Evolutionary conservation across 495 filamentous ascomycete species (phyloP).

Genomic region (Cercophora sp.): DNA sequence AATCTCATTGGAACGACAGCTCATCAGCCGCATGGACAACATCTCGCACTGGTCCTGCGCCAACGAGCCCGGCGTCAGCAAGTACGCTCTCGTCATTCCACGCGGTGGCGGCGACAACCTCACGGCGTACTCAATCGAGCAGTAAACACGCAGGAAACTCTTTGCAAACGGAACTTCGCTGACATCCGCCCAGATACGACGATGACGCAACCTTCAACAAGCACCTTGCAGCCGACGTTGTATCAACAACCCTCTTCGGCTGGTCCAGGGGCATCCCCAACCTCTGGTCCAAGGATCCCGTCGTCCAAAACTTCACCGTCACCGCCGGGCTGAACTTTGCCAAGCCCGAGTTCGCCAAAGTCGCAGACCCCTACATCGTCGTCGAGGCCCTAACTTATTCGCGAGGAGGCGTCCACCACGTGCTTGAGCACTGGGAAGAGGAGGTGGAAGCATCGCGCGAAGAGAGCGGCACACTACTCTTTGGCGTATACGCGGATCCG

Average conservation of each 20-base stretch:
- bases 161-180: background rate
- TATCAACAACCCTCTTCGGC: conserved; percentile 1
- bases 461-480: conserved; percentile 7
- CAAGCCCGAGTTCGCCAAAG: conserved; percentile 15
- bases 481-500: conserved; percentile 12
- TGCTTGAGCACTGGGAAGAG: conserved; percentile 12
- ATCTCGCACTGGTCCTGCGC: conserved; percentile 12
- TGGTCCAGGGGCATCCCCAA: conserved; percentile 9
- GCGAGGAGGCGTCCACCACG: conserved; percentile 8
- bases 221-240: conserved; percentile 8
- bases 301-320: conserved; percentile 13
- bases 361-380: conserved; percentile 11
- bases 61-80: conserved; percentile 10
- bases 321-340: conserved; percentile 5
- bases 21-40: conserved; percentile 12
- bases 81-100: conserved; percentile 11
- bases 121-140: conserved; percentile 12
- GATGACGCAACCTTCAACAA: conserved; percentile 7
- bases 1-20: background rate
- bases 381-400: conserved; percentile 8
- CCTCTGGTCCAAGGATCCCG: conserved; percentile 2
- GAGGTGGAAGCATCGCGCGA: conserved; percentile 3
- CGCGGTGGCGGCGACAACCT: conserved; percentile 13
- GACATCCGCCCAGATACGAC: conserved; percentile 3
- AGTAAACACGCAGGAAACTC: background rate